phyloP scores from a whole-genome alignment of 306 rosid species.

The Citrullus amarus region DNA sequence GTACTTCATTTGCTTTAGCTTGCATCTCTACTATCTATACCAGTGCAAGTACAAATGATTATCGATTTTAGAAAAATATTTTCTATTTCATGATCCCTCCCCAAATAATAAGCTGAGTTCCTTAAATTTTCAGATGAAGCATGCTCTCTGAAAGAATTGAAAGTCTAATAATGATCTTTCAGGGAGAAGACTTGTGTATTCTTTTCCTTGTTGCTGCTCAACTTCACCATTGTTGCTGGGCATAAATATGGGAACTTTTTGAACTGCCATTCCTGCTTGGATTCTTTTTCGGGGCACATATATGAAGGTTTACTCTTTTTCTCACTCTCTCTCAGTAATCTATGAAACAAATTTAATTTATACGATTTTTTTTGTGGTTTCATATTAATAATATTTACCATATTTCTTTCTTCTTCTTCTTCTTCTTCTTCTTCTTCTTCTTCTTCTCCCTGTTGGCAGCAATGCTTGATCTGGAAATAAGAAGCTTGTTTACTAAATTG shows the following conservation, averaged over 20 bases:
- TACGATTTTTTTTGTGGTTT: conserved; percentile 1
- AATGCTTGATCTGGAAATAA: conserved; percentile 36
- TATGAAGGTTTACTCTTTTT: conserved; percentile 32
- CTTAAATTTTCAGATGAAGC: background rate
- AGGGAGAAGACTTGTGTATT: conserved; percentile 68
- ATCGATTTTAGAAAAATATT: background rate
- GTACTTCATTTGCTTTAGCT: conserved; percentile 14
- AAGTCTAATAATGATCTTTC: conserved; percentile 12
- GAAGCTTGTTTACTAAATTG: conserved; percentile 24
- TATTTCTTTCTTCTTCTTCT: background rate
- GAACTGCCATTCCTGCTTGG: conserved; percentile 42
- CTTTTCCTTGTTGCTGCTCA: conserved; percentile 52
- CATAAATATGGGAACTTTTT: conserved; percentile 32
- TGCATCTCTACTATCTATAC: background rate
- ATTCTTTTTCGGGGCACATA: conserved; percentile 43
- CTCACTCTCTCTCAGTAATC: background rate
- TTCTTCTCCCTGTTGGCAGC: conserved; percentile 22
- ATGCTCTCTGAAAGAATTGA: background rate
- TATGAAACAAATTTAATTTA: background rate
- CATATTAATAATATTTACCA: conserved; percentile 7
- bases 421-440: background rate
- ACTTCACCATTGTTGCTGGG: conserved; percentile 31
- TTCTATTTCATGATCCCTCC: background rate
- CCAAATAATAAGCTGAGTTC: background rate
- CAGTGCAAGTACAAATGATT: background rate